Conservation (phyloP, 352 stramenopile genomes). For the Phytopythium delawarense region DNA sequence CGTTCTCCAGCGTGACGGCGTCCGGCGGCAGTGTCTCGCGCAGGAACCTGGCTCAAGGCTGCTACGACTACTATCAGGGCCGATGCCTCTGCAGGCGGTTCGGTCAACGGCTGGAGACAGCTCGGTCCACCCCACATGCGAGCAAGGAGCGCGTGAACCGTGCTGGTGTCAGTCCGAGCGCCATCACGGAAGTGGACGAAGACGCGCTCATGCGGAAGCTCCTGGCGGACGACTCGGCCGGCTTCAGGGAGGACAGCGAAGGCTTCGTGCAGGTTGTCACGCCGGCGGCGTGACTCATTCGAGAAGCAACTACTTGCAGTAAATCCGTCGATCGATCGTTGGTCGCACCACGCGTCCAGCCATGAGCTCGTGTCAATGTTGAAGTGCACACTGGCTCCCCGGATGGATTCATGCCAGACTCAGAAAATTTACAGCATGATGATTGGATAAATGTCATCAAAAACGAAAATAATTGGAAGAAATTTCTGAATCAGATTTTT, state of each 20-base stretch:
- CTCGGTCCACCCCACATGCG: background rate
- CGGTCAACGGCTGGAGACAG: background rate
- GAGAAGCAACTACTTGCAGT: background rate
- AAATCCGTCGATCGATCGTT: too few relatives aligned
- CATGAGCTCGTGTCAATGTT: too few relatives aligned
- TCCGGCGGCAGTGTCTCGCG: background rate
- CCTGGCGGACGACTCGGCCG: background rate
- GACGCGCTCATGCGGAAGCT: slow-evolving; percentile 3
- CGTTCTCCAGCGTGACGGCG: background rate
- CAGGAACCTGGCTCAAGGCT: background rate
- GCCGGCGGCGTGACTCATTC: background rate
- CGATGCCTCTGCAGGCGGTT: background rate
- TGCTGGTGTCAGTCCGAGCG: background rate
- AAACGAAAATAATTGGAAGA: background rate
- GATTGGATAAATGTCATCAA: background rate
- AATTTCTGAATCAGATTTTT: slow-evolving; percentile 1
- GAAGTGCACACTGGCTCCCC: too few relatives aligned
- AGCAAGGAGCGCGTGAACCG: background rate
- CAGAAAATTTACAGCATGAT: background rate
- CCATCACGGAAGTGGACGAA: background rate
- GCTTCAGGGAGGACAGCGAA: background rate
- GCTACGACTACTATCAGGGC: background rate
- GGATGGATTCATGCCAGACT: background rate
- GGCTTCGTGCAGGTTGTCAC: background rate
- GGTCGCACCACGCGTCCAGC: too few relatives aligned